Evolutionary conservation across 2,329 filamentous ascomycete species (phyloP).

Genomic region (Metarhizium sp.): DNA sequence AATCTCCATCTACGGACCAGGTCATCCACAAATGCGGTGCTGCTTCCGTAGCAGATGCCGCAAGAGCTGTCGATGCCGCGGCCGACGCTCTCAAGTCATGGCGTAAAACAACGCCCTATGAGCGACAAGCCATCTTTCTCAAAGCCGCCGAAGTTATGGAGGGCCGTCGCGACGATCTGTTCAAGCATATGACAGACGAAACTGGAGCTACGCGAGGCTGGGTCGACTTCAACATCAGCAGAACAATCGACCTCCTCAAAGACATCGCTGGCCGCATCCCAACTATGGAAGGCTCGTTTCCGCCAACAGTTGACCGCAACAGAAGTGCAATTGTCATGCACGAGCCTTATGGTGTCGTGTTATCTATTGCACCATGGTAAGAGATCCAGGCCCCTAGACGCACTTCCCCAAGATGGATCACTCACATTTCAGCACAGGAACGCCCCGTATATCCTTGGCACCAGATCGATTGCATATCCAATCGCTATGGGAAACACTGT

Average conservation of each 20-base stretch:
- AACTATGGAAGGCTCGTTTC: constrained; percentile 27
- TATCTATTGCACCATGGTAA: constrained; percentile 76
- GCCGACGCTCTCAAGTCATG: constrained; percentile 61
- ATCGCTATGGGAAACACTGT: constrained; percentile 72
- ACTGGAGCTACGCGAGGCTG: constrained; percentile 30
- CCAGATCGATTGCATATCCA: constrained; percentile 49
- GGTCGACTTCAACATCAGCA: constrained; percentile 29
- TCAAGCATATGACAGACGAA: constrained; percentile 46
- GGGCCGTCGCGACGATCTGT: constrained; percentile 49
- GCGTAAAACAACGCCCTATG: constrained; percentile 49
- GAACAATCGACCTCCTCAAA: constrained; percentile 27
- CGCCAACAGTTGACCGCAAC: constrained; percentile 19
- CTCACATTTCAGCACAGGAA: constrained; percentile 33
- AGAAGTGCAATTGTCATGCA: constrained; percentile 54
- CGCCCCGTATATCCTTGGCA: constrained; percentile 44
- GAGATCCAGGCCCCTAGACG: constrained; percentile 6
- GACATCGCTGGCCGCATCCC: constrained; percentile 34
- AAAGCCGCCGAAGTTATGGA: constrained; percentile 58
- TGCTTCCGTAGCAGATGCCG: constrained; percentile 45
- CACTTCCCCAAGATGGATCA: not conserved
- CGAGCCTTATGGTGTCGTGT: constrained; percentile 70
- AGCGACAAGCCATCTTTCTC: constrained; percentile 60
- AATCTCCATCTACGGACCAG: constrained; percentile 43
- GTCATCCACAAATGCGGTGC: constrained; percentile 47
- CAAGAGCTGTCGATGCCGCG: constrained; percentile 43